These are phyloP conservation scores for Candida mattraensis DNA, from an alignment of 805 yeast genomes.

Conservation along the genomic window DNA sequence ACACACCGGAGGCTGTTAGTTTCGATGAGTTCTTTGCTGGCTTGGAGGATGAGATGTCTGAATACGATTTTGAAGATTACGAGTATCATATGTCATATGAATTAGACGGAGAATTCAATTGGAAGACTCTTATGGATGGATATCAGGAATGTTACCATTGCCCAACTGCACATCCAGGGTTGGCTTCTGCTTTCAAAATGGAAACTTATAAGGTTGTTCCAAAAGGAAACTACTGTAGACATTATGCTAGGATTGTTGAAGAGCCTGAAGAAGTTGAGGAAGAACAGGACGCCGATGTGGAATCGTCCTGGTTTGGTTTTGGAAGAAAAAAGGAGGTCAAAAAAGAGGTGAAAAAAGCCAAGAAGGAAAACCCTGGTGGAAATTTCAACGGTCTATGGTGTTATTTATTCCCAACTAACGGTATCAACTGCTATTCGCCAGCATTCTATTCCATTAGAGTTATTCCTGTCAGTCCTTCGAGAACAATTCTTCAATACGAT, in stretches of 20 bases:
- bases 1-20: constrained; percentile 41
- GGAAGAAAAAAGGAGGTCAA: constrained; percentile 35
- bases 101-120: constrained; percentile 61
- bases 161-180: constrained; percentile 67
- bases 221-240: constrained; percentile 58
- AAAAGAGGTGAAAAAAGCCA: constrained; percentile 21
- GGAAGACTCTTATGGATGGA: constrained; percentile 69
- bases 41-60: constrained; percentile 50
- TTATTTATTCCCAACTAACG: constrained; percentile 59
- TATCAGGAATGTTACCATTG: constrained; percentile 70
- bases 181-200: constrained; percentile 57
- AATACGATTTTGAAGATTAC: constrained; percentile 59
- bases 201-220: constrained; percentile 66
- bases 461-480: constrained; percentile 51
- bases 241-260: constrained; percentile 53
- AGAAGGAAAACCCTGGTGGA: constrained; percentile 56
- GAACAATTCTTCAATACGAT: constrained; percentile 59
- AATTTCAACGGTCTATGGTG: constrained; percentile 63
- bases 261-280: constrained; percentile 32
- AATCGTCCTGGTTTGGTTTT: constrained; percentile 54
- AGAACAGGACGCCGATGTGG: constrained; percentile 36
- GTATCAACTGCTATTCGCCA: constrained; percentile 64
- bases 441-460: constrained; percentile 67
- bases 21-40: constrained; percentile 56
- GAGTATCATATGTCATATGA: constrained; percentile 67